These are phyloP conservation scores for Astrothelium subdiscretum DNA, from an alignment of 495 filamentous ascomycete species.

Conservation along the genomic window DNA sequence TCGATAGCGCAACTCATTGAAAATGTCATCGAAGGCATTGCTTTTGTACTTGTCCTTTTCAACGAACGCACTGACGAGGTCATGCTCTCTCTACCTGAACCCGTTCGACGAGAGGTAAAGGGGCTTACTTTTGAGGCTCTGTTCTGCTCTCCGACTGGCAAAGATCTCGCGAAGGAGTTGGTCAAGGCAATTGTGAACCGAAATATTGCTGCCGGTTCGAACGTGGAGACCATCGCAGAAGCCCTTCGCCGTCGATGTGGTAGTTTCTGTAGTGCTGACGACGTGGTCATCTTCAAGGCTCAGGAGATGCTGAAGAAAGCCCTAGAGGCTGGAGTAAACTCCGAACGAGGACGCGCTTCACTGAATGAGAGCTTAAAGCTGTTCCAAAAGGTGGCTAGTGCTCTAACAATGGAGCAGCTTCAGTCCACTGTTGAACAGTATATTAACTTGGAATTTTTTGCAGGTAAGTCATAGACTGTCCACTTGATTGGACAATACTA, in stretches of 20 bases:
- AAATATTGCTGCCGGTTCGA: constrained; percentile 88
- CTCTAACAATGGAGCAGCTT: constrained; percentile 69
- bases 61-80: constrained; percentile 88
- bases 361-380: constrained; percentile 80
- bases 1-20: constrained; percentile 70
- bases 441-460: constrained; percentile 72
- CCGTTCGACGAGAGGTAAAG: constrained; percentile 52
- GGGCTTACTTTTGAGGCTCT: constrained; percentile 75
- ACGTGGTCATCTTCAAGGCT: constrained; percentile 95
- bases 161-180: constrained; percentile 86
- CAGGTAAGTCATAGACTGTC: constrained; percentile 26
- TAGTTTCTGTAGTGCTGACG: constrained; percentile 91
- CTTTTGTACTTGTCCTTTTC: constrained; percentile 85
- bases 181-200: constrained; percentile 97
- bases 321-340: constrained; percentile 60
- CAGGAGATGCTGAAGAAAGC: constrained; percentile 87
- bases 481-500: constrained; percentile 4
- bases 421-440: constrained; percentile 67
- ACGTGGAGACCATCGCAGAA: constrained; percentile 94
- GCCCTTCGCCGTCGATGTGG: constrained; percentile 82
- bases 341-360: constrained; percentile 64
- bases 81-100: constrained; percentile 60
- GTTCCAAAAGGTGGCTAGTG: constrained; percentile 76
- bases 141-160: constrained; percentile 65
- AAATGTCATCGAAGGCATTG: constrained; percentile 87